A percentile compares a stretch with the other conserved stretches of the same genome.
Conservation (phyloP, 2,329 filamentous ascomycete species). For the Cladorrhinum sp. region DNA sequence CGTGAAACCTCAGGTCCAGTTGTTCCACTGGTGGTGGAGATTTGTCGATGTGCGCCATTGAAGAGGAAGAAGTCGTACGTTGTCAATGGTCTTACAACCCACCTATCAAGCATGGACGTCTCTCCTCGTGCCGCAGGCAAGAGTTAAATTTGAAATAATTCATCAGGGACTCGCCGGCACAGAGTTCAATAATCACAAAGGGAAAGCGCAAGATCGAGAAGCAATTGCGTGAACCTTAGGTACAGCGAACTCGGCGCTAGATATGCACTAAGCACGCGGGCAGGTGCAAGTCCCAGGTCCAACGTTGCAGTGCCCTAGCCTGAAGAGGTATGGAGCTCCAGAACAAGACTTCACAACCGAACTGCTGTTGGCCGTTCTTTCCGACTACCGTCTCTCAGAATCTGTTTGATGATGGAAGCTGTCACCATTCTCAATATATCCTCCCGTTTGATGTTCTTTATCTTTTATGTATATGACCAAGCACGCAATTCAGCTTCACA, state of each 20-base stretch:
- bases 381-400: not conserved
- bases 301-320: slow-evolving; percentile 3
- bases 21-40: not conserved
- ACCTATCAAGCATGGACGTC: not conserved
- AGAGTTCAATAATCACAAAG: not conserved
- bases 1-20: not conserved
- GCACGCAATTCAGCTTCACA: not conserved
- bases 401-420: not conserved
- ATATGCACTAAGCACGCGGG: slow-evolving; percentile 1
- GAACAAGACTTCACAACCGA: not conserved
- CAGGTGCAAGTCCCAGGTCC: not conserved
- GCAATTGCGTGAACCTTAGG: slow-evolving; percentile 8
- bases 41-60: not conserved
- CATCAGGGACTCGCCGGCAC: not conserved
- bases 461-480: not conserved
- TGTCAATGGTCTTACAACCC: not conserved
- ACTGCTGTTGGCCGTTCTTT: not conserved
- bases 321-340: not conserved
- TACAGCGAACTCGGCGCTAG: slow-evolving; percentile 10
- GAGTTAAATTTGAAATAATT: not conserved
- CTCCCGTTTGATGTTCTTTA: not conserved
- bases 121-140: not conserved
- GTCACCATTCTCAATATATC: not conserved
- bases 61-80: not conserved
- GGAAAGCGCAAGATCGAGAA: slow-evolving; percentile 8